A percentile compares a stretch with the other conserved stretches of the same genome.
phyloP scores from a whole-genome alignment of 352 stramenopile genomes.

The Phytophthora rubi region DNA sequence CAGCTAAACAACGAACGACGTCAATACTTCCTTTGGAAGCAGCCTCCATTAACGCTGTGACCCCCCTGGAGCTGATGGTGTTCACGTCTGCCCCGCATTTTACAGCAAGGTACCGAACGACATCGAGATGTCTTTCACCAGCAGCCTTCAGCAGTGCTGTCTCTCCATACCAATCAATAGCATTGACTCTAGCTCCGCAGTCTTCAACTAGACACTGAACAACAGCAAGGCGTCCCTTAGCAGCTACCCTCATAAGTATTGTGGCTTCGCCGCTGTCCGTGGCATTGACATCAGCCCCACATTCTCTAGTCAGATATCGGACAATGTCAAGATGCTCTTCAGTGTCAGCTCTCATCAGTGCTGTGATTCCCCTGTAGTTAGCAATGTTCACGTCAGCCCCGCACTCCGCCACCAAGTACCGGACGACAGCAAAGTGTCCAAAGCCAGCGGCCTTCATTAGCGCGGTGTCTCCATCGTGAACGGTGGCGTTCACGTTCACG shows the following conservation, averaged over 20 bases:
- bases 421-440: not conserved
- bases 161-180: not conserved
- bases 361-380: not conserved
- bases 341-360: not conserved
- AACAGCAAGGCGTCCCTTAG: not conserved
- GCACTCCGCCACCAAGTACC: not conserved
- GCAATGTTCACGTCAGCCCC: constrained; percentile 8
- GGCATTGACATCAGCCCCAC: not conserved
- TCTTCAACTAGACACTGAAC: constrained; percentile 1
- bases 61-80: not conserved
- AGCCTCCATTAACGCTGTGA: constrained; percentile 3
- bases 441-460: not conserved
- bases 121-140: not conserved
- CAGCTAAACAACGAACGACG: not conserved
- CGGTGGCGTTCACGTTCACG: not conserved
- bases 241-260: not conserved
- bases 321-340: not conserved
- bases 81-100: not conserved
- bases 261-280: not conserved
- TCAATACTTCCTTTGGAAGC: not conserved
- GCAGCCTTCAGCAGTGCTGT: constrained; percentile 5
- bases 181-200: not conserved
- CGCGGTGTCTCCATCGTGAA: not conserved
- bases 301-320: not conserved
- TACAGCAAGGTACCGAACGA: constrained; percentile 1